phyloP scores from a whole-genome alignment of 1,284 basidiomycete genomes.

The Veloporphyrellus conicus region DNA sequence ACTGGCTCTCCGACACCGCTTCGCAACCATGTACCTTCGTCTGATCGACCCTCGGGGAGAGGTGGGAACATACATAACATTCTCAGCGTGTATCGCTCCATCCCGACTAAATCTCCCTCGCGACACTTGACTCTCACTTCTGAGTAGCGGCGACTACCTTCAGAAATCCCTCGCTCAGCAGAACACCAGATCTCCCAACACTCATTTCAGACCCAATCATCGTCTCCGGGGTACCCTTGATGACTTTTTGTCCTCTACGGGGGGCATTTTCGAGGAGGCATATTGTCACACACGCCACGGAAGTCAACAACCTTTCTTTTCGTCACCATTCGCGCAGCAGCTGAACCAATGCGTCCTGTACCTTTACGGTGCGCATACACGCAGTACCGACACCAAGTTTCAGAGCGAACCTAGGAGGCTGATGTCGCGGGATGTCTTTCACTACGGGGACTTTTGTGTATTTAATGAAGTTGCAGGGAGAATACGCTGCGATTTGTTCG shows the following conservation, averaged over 20 bases:
- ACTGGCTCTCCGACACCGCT: slow-evolving; percentile 8
- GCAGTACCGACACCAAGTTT: slow-evolving; percentile 54
- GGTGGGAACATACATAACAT: slow-evolving; percentile 10
- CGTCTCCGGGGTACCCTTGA: slow-evolving; percentile 4
- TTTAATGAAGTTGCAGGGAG: slow-evolving; percentile 24
- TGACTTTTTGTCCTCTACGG: slow-evolving; percentile 14
- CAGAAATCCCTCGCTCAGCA: slow-evolving; percentile 1
- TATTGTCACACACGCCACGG: slow-evolving; percentile 39
- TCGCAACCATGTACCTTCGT: not conserved
- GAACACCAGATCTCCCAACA: not conserved
- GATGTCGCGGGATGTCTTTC: slow-evolving; percentile 5
- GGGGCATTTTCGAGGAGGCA: slow-evolving; percentile 7
- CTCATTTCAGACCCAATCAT: slow-evolving; percentile 12
- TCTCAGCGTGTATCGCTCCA: slow-evolving; percentile 20
- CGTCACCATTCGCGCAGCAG: slow-evolving; percentile 42
- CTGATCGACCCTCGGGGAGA: slow-evolving; percentile 1
- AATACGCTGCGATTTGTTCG: slow-evolving; percentile 7
- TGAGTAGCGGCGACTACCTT: slow-evolving; percentile 25
- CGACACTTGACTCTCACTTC: slow-evolving; percentile 32
- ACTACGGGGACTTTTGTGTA: slow-evolving; percentile 2
- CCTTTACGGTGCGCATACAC: slow-evolving; percentile 55
- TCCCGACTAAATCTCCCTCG: slow-evolving; percentile 20
- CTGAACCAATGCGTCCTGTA: slow-evolving; percentile 48
- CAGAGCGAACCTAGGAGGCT: slow-evolving; percentile 30
- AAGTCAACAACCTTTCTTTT: slow-evolving; percentile 35